phyloP scores from a whole-genome alignment of 1,284 basidiomycete genomes.

The Naganishia albida region DNA sequence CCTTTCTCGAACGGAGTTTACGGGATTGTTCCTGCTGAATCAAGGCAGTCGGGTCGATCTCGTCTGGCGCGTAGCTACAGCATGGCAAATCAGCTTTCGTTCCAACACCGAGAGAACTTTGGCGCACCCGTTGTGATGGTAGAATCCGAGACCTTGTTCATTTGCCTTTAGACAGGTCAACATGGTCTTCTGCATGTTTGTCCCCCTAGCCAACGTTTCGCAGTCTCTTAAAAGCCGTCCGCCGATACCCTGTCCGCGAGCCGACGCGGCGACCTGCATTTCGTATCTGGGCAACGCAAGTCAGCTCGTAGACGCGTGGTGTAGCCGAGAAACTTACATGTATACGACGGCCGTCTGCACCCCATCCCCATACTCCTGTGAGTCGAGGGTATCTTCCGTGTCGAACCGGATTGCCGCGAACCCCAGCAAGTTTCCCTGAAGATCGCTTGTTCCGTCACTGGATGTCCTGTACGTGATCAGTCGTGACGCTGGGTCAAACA shows the following conservation, averaged over 20 bases:
- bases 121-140: slow-evolving; percentile 41
- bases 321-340: slow-evolving; percentile 13
- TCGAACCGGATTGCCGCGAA: slow-evolving; percentile 52
- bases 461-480: slow-evolving; percentile 38
- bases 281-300: slow-evolving; percentile 44
- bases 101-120: background rate
- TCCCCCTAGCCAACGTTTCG: slow-evolving; percentile 41
- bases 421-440: slow-evolving; percentile 40
- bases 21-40: slow-evolving; percentile 14
- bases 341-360: slow-evolving; percentile 21
- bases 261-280: slow-evolving; percentile 40
- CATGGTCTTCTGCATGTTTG: slow-evolving; percentile 49
- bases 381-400: slow-evolving; percentile 48
- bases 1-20: slow-evolving; percentile 34
- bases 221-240: slow-evolving; percentile 41
- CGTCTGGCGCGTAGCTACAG: slow-evolving; percentile 43
- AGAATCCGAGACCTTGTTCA: slow-evolving; percentile 42
- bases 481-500: slow-evolving; percentile 46
- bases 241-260: slow-evolving; percentile 41
- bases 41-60: slow-evolving; percentile 50
- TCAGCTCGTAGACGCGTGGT: background rate
- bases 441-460: background rate
- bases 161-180: slow-evolving; percentile 49
- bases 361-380: slow-evolving; percentile 35
- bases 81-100: background rate